Percentiles rank a stretch among this genome's conserved stretches.
Evolutionary conservation across 768 basidiomycete species (phyloP).

Genomic region (Rubroboletus pulcherrimus): DNA sequence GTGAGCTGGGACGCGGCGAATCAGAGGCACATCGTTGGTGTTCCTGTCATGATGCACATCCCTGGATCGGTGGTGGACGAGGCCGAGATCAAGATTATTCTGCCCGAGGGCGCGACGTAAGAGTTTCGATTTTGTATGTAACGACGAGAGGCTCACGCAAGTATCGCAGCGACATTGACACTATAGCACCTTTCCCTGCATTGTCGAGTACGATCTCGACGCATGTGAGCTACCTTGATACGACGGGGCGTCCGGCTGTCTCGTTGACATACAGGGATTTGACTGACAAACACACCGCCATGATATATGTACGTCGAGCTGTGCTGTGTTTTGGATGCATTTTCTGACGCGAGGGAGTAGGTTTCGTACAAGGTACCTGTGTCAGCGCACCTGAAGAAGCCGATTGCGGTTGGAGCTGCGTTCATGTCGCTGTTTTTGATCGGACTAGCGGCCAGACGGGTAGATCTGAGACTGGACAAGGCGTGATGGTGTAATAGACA

Average conservation of each 20-base stretch:
- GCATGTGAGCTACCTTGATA: slow-evolving; percentile 88
- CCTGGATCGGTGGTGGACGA: slow-evolving; percentile 78
- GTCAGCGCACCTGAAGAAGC: slow-evolving; percentile 83
- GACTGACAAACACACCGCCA: slow-evolving; percentile 74
- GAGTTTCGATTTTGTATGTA: slow-evolving; percentile 29
- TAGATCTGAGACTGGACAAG: slow-evolving; percentile 50
- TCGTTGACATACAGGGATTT: slow-evolving; percentile 68
- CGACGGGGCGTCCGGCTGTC: slow-evolving; percentile 78
- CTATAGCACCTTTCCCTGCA: slow-evolving; percentile 75
- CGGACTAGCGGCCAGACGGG: slow-evolving; percentile 43
- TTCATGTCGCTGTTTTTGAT: slow-evolving; percentile 63
- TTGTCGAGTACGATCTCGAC: slow-evolving; percentile 55
- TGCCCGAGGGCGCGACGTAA: slow-evolving; percentile 96
- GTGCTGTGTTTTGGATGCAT: background rate
- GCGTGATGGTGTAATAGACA: slow-evolving; percentile 15
- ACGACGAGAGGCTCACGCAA: slow-evolving; percentile 5
- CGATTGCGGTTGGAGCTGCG: slow-evolving; percentile 69
- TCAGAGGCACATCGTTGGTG: slow-evolving; percentile 66
- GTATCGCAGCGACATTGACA: slow-evolving; percentile 65
- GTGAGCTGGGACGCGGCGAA: slow-evolving; percentile 59
- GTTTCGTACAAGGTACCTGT: slow-evolving; percentile 83
- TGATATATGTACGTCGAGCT: slow-evolving; percentile 71
- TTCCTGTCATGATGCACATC: slow-evolving; percentile 84
- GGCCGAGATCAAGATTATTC: slow-evolving; percentile 71
- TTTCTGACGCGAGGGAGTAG: slow-evolving; percentile 39